Conservation (phyloP, 2,329 filamentous ascomycete genomes). For the Neofusicoccum umdonicola region DNA sequence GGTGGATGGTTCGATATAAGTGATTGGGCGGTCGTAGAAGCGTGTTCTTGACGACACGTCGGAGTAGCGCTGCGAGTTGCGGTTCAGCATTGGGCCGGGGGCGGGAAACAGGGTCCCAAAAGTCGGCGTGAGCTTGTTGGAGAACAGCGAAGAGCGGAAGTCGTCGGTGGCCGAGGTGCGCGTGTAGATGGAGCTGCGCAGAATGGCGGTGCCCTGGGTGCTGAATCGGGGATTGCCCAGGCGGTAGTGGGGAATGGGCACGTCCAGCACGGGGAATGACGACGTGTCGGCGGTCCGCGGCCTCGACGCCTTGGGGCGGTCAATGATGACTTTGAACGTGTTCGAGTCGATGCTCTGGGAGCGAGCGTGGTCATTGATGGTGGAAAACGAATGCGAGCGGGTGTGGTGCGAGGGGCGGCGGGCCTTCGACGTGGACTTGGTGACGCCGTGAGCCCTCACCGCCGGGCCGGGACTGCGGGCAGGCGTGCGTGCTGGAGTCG, state of each 20-base stretch:
- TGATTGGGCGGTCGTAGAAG: slow-evolving; percentile 24
- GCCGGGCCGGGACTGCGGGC: slow-evolving; percentile 19
- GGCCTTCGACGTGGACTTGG: slow-evolving; percentile 21
- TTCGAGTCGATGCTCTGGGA: slow-evolving; percentile 59
- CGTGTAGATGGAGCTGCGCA: slow-evolving; percentile 77
- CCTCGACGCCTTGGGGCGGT: slow-evolving; percentile 61
- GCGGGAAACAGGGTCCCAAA: slow-evolving; percentile 44
- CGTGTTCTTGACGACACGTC: slow-evolving; percentile 26
- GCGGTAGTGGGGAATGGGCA: slow-evolving; percentile 80
- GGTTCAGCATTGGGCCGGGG: slow-evolving; percentile 33
- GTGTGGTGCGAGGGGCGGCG: slow-evolving; percentile 27
- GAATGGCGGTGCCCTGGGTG: slow-evolving; percentile 68
- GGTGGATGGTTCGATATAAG: slow-evolving; percentile 35
- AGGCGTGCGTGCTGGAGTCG: slow-evolving; percentile 27
- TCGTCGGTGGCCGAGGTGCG: slow-evolving; percentile 68
- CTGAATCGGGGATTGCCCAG: slow-evolving; percentile 82
- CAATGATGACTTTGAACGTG: slow-evolving; percentile 77
- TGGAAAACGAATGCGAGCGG: slow-evolving; percentile 75
- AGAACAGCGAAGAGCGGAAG: slow-evolving; percentile 61
- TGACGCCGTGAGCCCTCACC: slow-evolving; percentile 8
- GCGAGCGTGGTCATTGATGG: slow-evolving; percentile 61
- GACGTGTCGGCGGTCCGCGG: slow-evolving; percentile 62
- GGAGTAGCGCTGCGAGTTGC: slow-evolving; percentile 32
- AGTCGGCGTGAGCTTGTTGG: slow-evolving; percentile 32
- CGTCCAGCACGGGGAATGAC: slow-evolving; percentile 61